A percentile compares a stretch with the other conserved stretches of the same genome.
These are phyloP conservation scores for Pyrenochaeta sp. DNA, from an alignment of 2,329 filamentous ascomycete species.

Conservation along the genomic window DNA sequence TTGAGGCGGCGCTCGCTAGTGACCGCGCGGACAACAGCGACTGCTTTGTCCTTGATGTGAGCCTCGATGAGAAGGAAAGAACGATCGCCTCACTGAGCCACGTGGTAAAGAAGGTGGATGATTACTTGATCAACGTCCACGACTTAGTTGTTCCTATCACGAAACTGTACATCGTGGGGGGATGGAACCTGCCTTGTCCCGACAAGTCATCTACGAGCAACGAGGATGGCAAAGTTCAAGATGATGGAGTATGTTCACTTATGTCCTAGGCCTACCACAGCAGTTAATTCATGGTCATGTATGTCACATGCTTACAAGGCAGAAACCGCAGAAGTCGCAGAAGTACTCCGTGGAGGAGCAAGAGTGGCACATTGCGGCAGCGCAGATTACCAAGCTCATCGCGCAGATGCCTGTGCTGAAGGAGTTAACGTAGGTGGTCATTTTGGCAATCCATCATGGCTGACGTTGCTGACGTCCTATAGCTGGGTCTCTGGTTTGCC, in stretches of 20 bases:
- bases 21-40: conserved; percentile 12
- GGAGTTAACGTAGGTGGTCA: conserved; percentile 38
- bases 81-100: conserved; percentile 18
- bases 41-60: conserved; percentile 31
- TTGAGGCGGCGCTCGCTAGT: conserved; percentile 15
- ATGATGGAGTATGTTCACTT: not conserved
- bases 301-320: not conserved
- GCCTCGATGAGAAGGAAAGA: conserved; percentile 13
- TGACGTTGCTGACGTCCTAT: not conserved
- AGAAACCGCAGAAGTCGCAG: conserved; percentile 7
- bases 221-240: not conserved
- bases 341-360: not conserved
- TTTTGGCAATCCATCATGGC: not conserved
- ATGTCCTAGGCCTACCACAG: not conserved
- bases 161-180: conserved; percentile 39
- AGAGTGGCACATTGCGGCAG: conserved; percentile 29
- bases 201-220: not conserved
- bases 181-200: conserved; percentile 21
- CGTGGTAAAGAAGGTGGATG: conserved; percentile 12
- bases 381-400: conserved; percentile 28
- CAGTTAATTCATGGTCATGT: not conserved
- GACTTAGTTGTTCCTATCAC: conserved; percentile 8
- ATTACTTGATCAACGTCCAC: conserved; percentile 8
- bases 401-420: conserved; percentile 29
- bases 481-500: conserved; percentile 42